A percentile compares a stretch with the other conserved stretches of the same genome.
These are phyloP conservation scores for Lithohypha guttulata DNA, from an alignment of 2,329 filamentous ascomycete species.

Conservation along the genomic window DNA sequence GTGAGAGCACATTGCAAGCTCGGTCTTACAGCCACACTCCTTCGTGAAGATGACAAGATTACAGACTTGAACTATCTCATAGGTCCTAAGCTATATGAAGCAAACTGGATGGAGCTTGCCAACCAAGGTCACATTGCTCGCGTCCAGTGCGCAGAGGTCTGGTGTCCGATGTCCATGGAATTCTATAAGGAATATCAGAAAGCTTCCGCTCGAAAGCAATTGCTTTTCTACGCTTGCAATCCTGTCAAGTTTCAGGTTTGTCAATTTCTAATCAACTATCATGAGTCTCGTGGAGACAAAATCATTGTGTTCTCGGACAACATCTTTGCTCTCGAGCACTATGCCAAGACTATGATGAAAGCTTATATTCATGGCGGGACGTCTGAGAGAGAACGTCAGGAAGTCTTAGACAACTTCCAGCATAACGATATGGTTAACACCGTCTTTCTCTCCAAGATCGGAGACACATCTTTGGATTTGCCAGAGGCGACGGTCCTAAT, in stretches of 20 bases:
- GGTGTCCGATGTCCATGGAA: constrained; percentile 98
- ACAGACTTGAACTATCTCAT: constrained; percentile 95
- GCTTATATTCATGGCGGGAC: constrained; percentile 89
- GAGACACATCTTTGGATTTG: constrained; percentile 93
- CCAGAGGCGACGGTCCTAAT: constrained; percentile 95
- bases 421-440: constrained; percentile 84
- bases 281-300: constrained; percentile 89
- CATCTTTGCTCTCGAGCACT: constrained; percentile 79
- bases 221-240: constrained; percentile 88
- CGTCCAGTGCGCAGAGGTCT: constrained; percentile 96
- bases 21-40: constrained; percentile 81
- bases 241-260: constrained; percentile 93
- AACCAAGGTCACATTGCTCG: constrained; percentile 94
- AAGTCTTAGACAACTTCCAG: constrained; percentile 88
- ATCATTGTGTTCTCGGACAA: constrained; percentile 98
- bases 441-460: constrained; percentile 93
- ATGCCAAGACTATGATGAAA: constrained; percentile 73
- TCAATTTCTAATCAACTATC: constrained; percentile 96
- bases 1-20: constrained; percentile 95
- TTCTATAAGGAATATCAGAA: constrained; percentile 91
- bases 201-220: constrained; percentile 54
- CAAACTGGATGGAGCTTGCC: constrained; percentile 98
- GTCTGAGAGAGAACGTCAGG: constrained; percentile 70
- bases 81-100: constrained; percentile 93
- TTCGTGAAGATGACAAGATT: constrained; percentile 97